A percentile compares a stretch with the other conserved stretches of the same genome.
These are phyloP conservation scores for Physaria fendleri DNA, from an alignment of 345 rosid genomes.

Conservation along the genomic window DNA sequence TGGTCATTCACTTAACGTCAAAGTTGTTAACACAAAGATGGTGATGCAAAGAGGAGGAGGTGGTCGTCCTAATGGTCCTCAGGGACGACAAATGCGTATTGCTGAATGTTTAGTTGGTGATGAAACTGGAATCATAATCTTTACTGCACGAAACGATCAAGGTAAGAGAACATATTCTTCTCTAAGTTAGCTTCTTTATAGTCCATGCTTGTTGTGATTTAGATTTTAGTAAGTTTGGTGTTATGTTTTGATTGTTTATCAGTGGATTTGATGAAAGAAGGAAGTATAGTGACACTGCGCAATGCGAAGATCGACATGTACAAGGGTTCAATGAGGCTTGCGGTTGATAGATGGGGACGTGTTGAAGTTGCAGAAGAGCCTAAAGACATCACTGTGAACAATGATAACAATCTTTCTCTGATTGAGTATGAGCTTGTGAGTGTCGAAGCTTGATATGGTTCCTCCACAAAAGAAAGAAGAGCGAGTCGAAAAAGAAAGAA, in stretches of 20 bases:
- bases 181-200: background rate
- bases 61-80: slow-evolving; percentile 69
- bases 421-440: slow-evolving; percentile 70
- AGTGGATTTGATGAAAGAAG: slow-evolving; percentile 92
- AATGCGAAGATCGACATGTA: slow-evolving; percentile 77
- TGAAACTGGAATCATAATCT: slow-evolving; percentile 85
- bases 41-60: slow-evolving; percentile 61
- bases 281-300: slow-evolving; percentile 50
- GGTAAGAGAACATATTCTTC: slow-evolving; percentile 30
- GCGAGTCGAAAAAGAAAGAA: slow-evolving; percentile 1
- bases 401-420: slow-evolving; percentile 72
- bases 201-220: background rate
- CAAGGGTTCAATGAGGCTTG: slow-evolving; percentile 82
- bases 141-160: slow-evolving; percentile 91
- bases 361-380: slow-evolving; percentile 47
- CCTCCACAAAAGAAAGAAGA: slow-evolving; percentile 4
- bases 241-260: background rate
- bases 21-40: slow-evolving; percentile 76
- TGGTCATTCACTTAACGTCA: slow-evolving; percentile 78
- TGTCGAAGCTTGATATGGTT: slow-evolving; percentile 34
- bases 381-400: slow-evolving; percentile 55
- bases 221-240: background rate
- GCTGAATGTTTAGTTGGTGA: slow-evolving; percentile 93
- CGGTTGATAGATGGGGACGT: slow-evolving; percentile 66
- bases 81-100: slow-evolving; percentile 76